Evolutionary conservation across 257 asterid species (phyloP).

Genomic region (Jasminum sambac): DNA sequence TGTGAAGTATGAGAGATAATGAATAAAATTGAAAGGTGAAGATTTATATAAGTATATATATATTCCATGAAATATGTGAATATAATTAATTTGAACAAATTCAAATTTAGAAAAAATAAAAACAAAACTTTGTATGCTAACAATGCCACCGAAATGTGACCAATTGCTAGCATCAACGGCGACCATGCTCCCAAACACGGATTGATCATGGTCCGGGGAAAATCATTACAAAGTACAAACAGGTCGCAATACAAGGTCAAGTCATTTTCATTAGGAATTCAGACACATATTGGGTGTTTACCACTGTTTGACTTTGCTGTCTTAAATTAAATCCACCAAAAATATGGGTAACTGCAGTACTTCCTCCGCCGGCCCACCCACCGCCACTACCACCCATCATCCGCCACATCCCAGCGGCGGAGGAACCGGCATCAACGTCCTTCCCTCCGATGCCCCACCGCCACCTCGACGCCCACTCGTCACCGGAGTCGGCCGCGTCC

Average conservation of each 20-base stretch:
- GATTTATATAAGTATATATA: too few species aligned
- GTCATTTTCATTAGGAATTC: background rate
- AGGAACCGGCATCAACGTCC: conserved; percentile 41
- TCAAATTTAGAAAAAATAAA: too few species aligned
- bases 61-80: too few species aligned
- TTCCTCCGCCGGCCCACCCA: conserved; percentile 25
- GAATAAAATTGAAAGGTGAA: too few species aligned
- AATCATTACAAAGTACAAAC: too few species aligned
- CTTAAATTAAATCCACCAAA: conserved; percentile 21
- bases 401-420: conserved; percentile 36
- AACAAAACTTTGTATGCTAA: too few species aligned
- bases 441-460: conserved; percentile 53
- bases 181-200: too few species aligned
- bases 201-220: too few species aligned
- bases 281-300: background rate
- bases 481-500: conserved; percentile 67
- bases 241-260: background rate
- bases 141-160: too few species aligned
- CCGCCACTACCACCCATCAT: conserved; percentile 30
- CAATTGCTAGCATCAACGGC: too few species aligned
- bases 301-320: conserved; percentile 39
- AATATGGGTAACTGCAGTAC: conserved; percentile 72
- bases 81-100: too few species aligned
- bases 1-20: too few species aligned
- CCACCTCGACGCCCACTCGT: conserved; percentile 69